A percentile compares a stretch with the other conserved stretches of the same genome.
Evolutionary conservation across 257 asterid genomes (phyloP).

Genomic region (Jaltomata sinuosa): DNA sequence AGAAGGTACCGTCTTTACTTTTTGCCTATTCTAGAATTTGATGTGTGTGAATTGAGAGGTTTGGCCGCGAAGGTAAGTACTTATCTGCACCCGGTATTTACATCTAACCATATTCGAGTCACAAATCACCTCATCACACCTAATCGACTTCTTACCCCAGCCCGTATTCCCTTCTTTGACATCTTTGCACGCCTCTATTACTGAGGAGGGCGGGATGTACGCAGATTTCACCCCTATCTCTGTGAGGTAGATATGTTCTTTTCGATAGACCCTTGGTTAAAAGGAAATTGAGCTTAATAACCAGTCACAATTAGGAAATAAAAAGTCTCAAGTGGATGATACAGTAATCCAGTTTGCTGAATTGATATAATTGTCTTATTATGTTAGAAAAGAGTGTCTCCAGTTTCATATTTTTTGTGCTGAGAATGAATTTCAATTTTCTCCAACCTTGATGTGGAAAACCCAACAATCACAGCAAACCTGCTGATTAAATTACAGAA

Average conservation of each 20-base stretch:
- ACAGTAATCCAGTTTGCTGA: neutral
- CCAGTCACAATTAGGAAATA: neutral
- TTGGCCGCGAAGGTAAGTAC: neutral
- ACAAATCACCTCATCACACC: neutral
- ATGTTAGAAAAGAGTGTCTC: neutral
- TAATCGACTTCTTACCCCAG: neutral
- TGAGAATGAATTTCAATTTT: neutral
- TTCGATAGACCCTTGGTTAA: too few species aligned
- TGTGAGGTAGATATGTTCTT: too few species aligned
- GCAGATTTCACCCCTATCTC: too few species aligned
- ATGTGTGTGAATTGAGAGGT: neutral
- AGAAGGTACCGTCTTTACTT: neutral
- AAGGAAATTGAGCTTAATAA: neutral
- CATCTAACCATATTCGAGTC: neutral
- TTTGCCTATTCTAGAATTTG: neutral
- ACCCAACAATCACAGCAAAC: neutral
- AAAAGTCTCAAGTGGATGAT: neutral
- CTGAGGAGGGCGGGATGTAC: too few species aligned
- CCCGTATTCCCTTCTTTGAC: too few species aligned
- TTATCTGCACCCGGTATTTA: neutral
- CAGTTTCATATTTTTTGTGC: neutral
- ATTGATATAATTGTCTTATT: neutral
- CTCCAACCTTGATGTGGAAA: neutral
- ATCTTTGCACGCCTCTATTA: too few species aligned
- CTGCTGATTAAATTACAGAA: conserved; percentile 15